Conservation (phyloP, 2,329 filamentous ascomycete species). For the Rhexocercosporidium sp. region DNA sequence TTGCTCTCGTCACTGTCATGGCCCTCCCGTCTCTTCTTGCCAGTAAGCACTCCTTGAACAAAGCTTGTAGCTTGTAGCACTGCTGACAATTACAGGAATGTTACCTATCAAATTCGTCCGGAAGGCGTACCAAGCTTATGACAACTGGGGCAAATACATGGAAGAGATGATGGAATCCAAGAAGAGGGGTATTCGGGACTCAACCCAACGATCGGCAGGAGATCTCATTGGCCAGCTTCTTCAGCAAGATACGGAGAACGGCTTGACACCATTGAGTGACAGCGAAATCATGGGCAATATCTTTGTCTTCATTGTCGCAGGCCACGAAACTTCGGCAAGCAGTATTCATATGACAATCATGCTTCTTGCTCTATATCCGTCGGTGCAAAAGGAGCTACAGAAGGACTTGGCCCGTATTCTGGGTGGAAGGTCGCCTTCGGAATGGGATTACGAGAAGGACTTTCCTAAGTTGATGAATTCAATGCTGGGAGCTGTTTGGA, state of each 20-base stretch:
- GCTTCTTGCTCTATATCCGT: constrained; percentile 69
- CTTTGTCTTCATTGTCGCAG: constrained; percentile 70
- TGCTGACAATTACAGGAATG: constrained; percentile 5
- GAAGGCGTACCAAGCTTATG: constrained; percentile 19
- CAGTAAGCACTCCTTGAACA: background rate
- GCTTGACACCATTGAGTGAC: constrained; percentile 42
- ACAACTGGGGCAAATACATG: constrained; percentile 26
- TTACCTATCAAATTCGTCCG: constrained; percentile 4
- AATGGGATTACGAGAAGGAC: constrained; percentile 73
- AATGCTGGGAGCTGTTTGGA: constrained; percentile 75
- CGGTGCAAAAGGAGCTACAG: constrained; percentile 68
- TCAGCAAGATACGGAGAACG: background rate
- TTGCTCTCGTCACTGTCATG: constrained; percentile 4
- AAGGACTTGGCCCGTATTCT: constrained; percentile 69
- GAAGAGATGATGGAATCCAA: constrained; percentile 24
- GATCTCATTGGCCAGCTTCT: constrained; percentile 12
- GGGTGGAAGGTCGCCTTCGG: constrained; percentile 58
- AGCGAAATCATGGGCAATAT: constrained; percentile 75
- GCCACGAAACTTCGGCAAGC: constrained; percentile 81
- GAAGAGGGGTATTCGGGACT: constrained; percentile 13
- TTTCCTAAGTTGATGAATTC: constrained; percentile 68
- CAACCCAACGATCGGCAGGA: background rate
- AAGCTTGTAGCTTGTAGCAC: background rate
- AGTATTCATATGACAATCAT: constrained; percentile 72
- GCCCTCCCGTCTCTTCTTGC: background rate